Percentiles rank a stretch among this genome's conserved stretches.
phyloP scores from a whole-genome alignment of 208 protist species.

The Angomonas ambiguus region DNA sequence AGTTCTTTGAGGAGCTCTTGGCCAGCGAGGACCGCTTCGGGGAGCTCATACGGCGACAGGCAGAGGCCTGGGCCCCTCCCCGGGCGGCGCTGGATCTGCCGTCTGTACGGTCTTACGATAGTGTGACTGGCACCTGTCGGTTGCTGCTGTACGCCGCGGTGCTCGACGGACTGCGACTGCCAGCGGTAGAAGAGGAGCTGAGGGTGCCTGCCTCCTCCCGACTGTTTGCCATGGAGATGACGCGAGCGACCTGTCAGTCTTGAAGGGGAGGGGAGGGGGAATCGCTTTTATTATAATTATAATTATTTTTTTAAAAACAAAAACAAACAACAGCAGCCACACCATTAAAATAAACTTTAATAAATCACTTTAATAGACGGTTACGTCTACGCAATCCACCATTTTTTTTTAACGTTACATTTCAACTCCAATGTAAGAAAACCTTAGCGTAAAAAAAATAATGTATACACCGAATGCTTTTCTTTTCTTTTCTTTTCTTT shows the following conservation, averaged over 20 bases:
- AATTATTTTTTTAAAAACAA: constrained; percentile 2
- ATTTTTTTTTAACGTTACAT: not conserved
- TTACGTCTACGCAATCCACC: no score
- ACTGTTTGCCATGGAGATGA: constrained; percentile 70
- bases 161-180: constrained; percentile 52
- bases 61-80: not conserved
- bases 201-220: constrained; percentile 53
- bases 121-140: constrained; percentile 40
- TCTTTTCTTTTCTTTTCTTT: constrained; percentile 6
- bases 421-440: not conserved
- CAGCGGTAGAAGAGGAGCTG: constrained; percentile 55
- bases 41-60: constrained; percentile 31
- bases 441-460: no score
- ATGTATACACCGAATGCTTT: no score
- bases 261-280: constrained; percentile 9
- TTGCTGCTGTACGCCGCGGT: constrained; percentile 48
- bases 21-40: constrained; percentile 35
- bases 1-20: constrained; percentile 57
- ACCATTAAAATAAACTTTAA: not conserved
- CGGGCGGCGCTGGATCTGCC: constrained; percentile 26
- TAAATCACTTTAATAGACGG: no score
- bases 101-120: constrained; percentile 47
- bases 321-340: constrained; percentile 7
- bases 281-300: not conserved
- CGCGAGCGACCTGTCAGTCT: constrained; percentile 50